Evolutionary conservation across 805 yeast species (phyloP), one percentile per base, ranked within the genome.

Genomic region (Brettanomyces sp.): DNA sequence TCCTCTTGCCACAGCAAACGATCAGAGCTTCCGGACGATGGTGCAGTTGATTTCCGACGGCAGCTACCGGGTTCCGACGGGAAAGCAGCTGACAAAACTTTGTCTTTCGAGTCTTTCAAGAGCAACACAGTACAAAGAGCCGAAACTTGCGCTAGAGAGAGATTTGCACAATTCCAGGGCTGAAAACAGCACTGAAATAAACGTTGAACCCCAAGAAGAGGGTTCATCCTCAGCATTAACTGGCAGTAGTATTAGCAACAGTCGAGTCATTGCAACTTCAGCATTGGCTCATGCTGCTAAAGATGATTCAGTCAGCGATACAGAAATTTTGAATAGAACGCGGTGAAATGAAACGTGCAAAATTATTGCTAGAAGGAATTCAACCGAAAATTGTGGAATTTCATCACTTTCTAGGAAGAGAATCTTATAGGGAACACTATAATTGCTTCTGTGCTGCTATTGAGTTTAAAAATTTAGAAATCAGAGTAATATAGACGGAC

Each of bases 91-190:
- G 18, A 36, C 39, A 39, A 36, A 36, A 24, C 38, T 39, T n/a
- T 25, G 33, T 32, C 42, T 22, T 3, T 18, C 37, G 18, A 12
- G 28, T 14, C 23, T 22, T 21, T 14, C 13, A 14, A n/a, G 39
- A 24, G 23, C 39, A 43, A 51, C 49, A 36, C 47, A 50, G 47
- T 35, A 35, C n/a, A 35, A n/a, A 18, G 37, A n/a, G 22, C 37
- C 37, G 7, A 6, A 12, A n/a, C 8, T n/a, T 6, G n/a, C 13
- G 22, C 8, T 18, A n/a, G 37, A 18, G 22, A 18, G 22, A 7
- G n/a, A n/a, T n/a, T n/a, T 8, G 37, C 22, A 35, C 22, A 35
- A 6, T n/a, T 35, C 37, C 8, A n/a, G 22, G 37, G n/a, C 8
- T 8, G 22, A 35, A 18, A 35, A 35, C 22, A 18, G n/a, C 14